Evolutionary conservation across 1,284 basidiomycete species (phyloP).

Genomic region (Singerocomus rubriflavus): DNA sequence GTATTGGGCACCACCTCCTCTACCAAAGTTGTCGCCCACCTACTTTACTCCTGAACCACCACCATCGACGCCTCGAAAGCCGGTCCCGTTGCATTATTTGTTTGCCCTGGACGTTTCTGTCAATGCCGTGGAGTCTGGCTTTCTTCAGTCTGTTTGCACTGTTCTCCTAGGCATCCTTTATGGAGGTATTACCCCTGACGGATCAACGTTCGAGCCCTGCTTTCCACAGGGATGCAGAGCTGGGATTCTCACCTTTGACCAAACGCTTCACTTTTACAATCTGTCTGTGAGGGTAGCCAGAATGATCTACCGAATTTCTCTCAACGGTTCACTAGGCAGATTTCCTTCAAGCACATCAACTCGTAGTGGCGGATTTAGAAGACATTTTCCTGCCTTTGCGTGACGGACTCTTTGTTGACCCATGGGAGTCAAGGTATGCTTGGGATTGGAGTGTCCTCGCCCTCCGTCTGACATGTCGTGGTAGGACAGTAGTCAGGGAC

Average conservation of each 20-base stretch:
- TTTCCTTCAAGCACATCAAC: constrained; percentile 64
- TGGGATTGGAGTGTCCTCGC: background rate
- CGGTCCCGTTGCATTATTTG: constrained; percentile 74
- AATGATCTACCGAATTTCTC: constrained; percentile 21
- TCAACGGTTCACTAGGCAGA: constrained; percentile 43
- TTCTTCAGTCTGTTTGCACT: constrained; percentile 70
- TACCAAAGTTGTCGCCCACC: constrained; percentile 49
- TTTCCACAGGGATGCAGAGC: constrained; percentile 56
- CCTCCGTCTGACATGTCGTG: constrained; percentile 10
- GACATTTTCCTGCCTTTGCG: constrained; percentile 88
- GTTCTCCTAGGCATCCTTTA: constrained; percentile 70
- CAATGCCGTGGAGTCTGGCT: constrained; percentile 70
- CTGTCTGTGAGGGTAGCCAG: constrained; percentile 62
- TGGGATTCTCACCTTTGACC: constrained; percentile 87
- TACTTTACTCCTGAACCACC: constrained; percentile 50
- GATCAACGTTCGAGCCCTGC: constrained; percentile 41
- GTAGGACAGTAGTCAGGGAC: constrained; percentile 56
- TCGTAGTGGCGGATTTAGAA: constrained; percentile 86
- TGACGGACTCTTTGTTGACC: constrained; percentile 79
- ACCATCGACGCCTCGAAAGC: constrained; percentile 50
- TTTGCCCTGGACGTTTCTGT: constrained; percentile 88
- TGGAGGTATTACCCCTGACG: constrained; percentile 49
- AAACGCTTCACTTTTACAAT: constrained; percentile 86
- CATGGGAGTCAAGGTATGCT: constrained; percentile 63
- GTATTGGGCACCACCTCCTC: constrained; percentile 83